Percentiles rank a stretch among this genome's conserved stretches.
Conservation (phyloP, 441 rosid genomes). For the Erodium texanum region DNA sequence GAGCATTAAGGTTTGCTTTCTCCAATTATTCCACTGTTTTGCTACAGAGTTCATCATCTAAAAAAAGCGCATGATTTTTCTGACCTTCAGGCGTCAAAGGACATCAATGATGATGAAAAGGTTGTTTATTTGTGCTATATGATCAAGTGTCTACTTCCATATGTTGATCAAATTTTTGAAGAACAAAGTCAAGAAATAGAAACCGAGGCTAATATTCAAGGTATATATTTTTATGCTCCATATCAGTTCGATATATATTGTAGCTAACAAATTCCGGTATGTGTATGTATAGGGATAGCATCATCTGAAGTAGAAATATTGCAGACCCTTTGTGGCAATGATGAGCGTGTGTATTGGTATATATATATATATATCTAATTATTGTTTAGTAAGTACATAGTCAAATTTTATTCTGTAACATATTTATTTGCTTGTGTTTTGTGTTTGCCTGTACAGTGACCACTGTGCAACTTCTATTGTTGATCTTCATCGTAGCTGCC, state of each 20-base stretch:
- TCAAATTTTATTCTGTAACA: constrained; percentile 1
- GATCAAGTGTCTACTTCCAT: constrained; percentile 53
- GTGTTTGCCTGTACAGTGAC: constrained; percentile 35
- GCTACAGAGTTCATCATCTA: not conserved
- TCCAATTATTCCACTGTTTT: no score
- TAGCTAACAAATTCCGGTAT: not conserved
- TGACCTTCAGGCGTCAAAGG: constrained; percentile 45
- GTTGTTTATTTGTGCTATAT: constrained; percentile 41
- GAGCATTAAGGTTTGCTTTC: constrained; percentile 48
- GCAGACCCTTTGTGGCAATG: constrained; percentile 37
- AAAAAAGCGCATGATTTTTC: constrained; percentile 11
- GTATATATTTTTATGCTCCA: constrained; percentile 25
- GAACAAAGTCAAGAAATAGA: constrained; percentile 45
- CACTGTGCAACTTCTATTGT: constrained; percentile 85
- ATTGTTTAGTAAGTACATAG: not conserved
- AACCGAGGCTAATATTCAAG: constrained; percentile 52
- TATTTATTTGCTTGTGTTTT: not conserved
- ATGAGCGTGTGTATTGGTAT: constrained; percentile 84
- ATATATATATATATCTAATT: constrained; percentile 9
- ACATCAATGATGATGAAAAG: constrained; percentile 35
- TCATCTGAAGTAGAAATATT: constrained; percentile 34
- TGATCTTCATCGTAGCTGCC: constrained; percentile 79
- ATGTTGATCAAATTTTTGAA: constrained; percentile 38
- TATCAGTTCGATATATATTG: not conserved
- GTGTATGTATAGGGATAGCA: constrained; percentile 25